Evolutionary conservation across 2,329 filamentous ascomycete species (phyloP), one percentile per base, ranked within the genome.

Genomic region (Alternaria brassicae): DNA sequence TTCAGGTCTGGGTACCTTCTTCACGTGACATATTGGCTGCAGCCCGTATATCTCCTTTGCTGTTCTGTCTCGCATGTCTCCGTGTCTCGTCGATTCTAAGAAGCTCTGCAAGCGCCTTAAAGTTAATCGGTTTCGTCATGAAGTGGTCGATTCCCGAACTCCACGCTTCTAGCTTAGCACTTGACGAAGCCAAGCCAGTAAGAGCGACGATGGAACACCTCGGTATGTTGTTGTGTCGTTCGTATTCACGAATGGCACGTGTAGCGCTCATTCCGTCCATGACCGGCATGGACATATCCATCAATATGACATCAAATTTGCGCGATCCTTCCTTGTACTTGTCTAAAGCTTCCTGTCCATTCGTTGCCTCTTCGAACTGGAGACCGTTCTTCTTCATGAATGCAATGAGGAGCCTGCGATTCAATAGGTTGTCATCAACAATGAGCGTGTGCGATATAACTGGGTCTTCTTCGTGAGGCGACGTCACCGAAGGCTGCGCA

Each of bases 401-500:
- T 0, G 74, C 70, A 6, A 66, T 64, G 5, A 78, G 68, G 3
- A 78, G 66, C 72, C 68, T 75, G 2, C 78, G 64, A 19, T 80
- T 80, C 36, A 80, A 69, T 0, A 60, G 15, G 34, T 80, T 80
- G 45, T 80, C 78, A 45, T 80, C 78, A 0, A 77, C 74, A 1
- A 80, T 72, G 1, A 80, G 70, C 0, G 78, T 63, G 5, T 67
- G 60, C 4, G 63, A 60, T 4, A 40, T 28, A 15, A 25, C 23
- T 21, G 40, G n/a, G 5, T 48, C 55, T 6, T 56, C 34, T 47
- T 56, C 41, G 3, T 23, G 36, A 15, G 21, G 21, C n/a, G 45
- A 30, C 0, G 40, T n/a, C 4, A 36, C 15, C 6, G 17, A 27
- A 3, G 10, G 10, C 13, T 55, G 50, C 23, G 19, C 27, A n/a